phyloP scores from a whole-genome alignment of 805 yeast species.

The Candida hispaniensis region DNA sequence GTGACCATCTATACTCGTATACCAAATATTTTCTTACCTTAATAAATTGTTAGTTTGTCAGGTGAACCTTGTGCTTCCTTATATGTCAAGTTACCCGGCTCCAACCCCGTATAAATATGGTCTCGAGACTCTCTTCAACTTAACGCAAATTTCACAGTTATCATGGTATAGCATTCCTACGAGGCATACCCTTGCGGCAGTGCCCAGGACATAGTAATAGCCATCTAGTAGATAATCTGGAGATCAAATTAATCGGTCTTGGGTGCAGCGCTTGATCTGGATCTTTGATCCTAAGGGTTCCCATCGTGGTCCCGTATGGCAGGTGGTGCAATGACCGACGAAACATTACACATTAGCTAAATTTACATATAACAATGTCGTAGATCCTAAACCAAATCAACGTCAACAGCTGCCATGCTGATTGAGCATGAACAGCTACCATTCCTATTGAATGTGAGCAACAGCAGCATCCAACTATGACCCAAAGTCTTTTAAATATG shows the following conservation, averaged over 20 bases:
- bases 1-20: no score
- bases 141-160: slow-evolving; percentile 30
- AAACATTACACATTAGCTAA: slow-evolving; percentile 28
- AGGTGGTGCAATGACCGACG: slow-evolving; percentile 51
- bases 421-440: no score
- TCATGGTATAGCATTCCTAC: slow-evolving; percentile 28
- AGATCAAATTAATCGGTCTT: slow-evolving; percentile 45
- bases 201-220: slow-evolving; percentile 31
- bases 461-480: no score
- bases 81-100: slow-evolving; percentile 8
- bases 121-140: slow-evolving; percentile 13
- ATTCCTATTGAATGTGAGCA: no score
- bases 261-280: slow-evolving; percentile 55
- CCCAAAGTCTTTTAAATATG: no score
- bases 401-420: no score
- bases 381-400: no score
- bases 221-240: slow-evolving; percentile 35
- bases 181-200: slow-evolving; percentile 30
- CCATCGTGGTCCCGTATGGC: slow-evolving; percentile 61
- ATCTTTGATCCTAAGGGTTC: slow-evolving; percentile 38
- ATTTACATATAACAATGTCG: no score
- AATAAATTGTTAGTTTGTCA: no score
- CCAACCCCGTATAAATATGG: slow-evolving; percentile 1
- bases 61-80: no score
- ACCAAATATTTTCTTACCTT: no score